Percentiles rank a stretch among this genome's conserved stretches.
phyloP scores from a whole-genome alignment of 768 basidiomycete species.

The Amanita phalloides region DNA sequence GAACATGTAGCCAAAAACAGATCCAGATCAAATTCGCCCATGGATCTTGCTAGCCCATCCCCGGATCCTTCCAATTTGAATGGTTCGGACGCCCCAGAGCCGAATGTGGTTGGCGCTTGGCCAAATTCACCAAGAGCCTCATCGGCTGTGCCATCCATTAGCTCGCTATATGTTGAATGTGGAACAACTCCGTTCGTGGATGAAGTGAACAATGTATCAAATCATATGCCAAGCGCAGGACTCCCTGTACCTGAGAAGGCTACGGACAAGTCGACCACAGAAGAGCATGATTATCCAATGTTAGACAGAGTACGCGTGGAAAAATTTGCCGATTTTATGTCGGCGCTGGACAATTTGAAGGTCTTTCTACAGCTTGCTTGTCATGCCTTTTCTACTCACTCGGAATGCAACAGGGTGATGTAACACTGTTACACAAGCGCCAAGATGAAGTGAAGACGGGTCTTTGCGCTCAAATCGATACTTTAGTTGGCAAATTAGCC shows the following conservation, averaged over 20 bases:
- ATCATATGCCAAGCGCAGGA: not conserved
- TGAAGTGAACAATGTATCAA: not conserved
- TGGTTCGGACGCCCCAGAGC: conserved; percentile 18
- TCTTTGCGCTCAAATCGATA: not conserved
- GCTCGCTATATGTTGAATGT: conserved; percentile 6
- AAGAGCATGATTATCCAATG: not conserved
- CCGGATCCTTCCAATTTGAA: conserved; percentile 1
- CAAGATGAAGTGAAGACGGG: not conserved
- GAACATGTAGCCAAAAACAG: not conserved
- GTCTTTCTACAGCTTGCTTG: not conserved
- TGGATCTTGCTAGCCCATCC: conserved; percentile 8
- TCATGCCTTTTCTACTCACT: not conserved
- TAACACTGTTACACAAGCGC: not conserved
- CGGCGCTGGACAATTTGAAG: not conserved
- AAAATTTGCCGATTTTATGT: not conserved
- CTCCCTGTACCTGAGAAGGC: not conserved
- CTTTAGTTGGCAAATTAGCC: not conserved
- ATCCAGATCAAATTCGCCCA: conserved; percentile 4
- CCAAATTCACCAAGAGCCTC: conserved; percentile 25
- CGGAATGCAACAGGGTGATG: not conserved
- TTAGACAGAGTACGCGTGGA: not conserved
- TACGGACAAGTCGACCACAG: not conserved
- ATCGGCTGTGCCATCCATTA: conserved; percentile 10
- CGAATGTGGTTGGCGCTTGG: conserved; percentile 32
- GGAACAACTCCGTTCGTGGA: not conserved